Percentiles rank a stretch among this genome's conserved stretches.
Evolutionary conservation across 495 filamentous ascomycete genomes (phyloP).

Genomic region (Podospora conica): DNA sequence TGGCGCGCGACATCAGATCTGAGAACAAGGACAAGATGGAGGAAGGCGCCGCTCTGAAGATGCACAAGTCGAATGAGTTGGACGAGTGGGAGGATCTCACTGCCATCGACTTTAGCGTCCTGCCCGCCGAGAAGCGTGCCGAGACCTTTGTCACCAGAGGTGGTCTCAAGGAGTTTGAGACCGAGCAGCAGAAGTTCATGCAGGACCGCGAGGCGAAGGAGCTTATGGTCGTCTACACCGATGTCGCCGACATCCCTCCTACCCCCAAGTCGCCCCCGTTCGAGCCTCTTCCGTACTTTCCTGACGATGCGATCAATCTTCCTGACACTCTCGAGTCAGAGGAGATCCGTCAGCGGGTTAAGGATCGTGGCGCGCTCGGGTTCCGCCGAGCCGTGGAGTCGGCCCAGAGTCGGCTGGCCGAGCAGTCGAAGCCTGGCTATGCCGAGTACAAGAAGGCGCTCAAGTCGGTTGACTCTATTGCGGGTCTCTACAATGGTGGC

Average conservation of each 20-base stretch:
- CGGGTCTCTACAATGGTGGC: conserved; percentile 9
- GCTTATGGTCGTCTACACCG: conserved; percentile 76
- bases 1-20: conserved; percentile 62
- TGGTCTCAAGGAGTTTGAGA: conserved; percentile 52
- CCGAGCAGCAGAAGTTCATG: conserved; percentile 61
- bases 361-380: conserved; percentile 14
- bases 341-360: conserved; percentile 29
- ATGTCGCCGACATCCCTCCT: conserved; percentile 65
- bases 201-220: conserved; percentile 68
- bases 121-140: conserved; percentile 46
- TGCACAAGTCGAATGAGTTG: conserved; percentile 41
- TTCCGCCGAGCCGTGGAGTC: conserved; percentile 11
- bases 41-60: conserved; percentile 73
- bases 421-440: conserved; percentile 18
- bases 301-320: conserved; percentile 9
- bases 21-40: conserved; percentile 41
- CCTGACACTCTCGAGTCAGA: conserved; percentile 18
- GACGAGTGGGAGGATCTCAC: conserved; percentile 32
- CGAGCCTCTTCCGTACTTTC: conserved; percentile 10
- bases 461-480: conserved; percentile 17
- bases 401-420: conserved; percentile 17
- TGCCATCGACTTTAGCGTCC: conserved; percentile 48
- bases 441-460: conserved; percentile 21
- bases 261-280: conserved; percentile 65
- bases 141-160: conserved; percentile 58